phyloP scores from a whole-genome alignment of 352 stramenopile species.

The Elongisporangium undulatum region DNA sequence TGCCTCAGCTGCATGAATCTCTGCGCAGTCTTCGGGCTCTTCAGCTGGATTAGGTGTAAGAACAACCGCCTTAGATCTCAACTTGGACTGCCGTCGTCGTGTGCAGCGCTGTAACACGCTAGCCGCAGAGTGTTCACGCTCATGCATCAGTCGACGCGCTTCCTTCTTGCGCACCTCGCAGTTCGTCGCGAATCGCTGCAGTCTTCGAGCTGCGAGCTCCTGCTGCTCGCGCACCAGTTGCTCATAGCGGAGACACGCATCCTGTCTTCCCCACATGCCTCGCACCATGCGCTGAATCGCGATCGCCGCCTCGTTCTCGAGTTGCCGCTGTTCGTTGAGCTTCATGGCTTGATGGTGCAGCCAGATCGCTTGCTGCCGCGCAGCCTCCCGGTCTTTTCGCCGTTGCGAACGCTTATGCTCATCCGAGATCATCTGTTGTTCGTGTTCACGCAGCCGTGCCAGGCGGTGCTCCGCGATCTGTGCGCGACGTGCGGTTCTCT shows the following conservation, averaged over 20 bases:
- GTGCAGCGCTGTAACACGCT: conserved; percentile 41
- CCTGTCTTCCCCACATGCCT: conserved; percentile 24
- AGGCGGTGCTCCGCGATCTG: conserved; percentile 43
- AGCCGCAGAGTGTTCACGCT: conserved; percentile 30
- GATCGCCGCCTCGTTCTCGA: conserved; percentile 30
- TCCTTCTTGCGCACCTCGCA: conserved; percentile 21
- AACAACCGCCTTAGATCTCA: background rate
- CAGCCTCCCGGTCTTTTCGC: conserved; percentile 31
- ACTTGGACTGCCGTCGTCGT: conserved; percentile 16
- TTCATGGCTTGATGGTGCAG: conserved; percentile 43
- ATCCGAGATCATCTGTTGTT: conserved; percentile 37
- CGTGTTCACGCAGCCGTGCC: conserved; percentile 32
- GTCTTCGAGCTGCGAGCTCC: conserved; percentile 20
- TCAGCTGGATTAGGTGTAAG: conserved; percentile 1
- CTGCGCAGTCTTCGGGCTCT: conserved; percentile 14
- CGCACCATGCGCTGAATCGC: conserved; percentile 36
- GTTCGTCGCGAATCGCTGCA: conserved; percentile 30
- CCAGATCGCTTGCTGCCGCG: conserved; percentile 42
- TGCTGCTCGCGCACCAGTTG: conserved; percentile 1
- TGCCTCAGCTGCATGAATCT: conserved; percentile 7
- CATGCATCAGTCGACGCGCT: conserved; percentile 13
- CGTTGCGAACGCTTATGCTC: conserved; percentile 32
- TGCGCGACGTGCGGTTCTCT: conserved; percentile 42
- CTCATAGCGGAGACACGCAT: conserved; percentile 5
- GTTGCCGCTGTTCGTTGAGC: conserved; percentile 30